Conservation (phyloP, 2,329 filamentous ascomycete genomes). For the Cadophora malorum region DNA sequence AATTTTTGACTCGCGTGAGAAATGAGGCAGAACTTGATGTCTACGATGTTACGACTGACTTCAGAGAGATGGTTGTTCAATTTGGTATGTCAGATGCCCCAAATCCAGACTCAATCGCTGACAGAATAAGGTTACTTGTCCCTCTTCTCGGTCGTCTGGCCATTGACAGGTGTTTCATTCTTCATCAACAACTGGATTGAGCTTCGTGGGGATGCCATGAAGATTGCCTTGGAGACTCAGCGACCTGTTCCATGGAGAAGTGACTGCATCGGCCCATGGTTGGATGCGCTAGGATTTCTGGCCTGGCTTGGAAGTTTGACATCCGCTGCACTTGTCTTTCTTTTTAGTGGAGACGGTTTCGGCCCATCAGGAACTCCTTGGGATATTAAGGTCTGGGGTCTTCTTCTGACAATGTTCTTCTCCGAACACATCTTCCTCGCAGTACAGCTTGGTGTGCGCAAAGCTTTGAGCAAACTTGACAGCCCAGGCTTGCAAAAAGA, state of each 20-base stretch:
- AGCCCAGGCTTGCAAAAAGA: slow-evolving; percentile 87
- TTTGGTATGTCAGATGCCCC: slow-evolving; percentile 56
- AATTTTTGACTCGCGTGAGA: slow-evolving; percentile 81
- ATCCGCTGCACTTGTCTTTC: slow-evolving; percentile 84
- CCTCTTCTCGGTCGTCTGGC: slow-evolving; percentile 94
- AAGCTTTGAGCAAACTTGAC: slow-evolving; percentile 80
- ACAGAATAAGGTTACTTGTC: slow-evolving; percentile 76
- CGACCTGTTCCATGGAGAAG: slow-evolving; percentile 88
- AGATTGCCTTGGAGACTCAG: slow-evolving; percentile 89
- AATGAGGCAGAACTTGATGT: slow-evolving; percentile 80
- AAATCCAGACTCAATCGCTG: slow-evolving; percentile 20
- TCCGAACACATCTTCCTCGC: slow-evolving; percentile 91
- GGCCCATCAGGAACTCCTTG: slow-evolving; percentile 71
- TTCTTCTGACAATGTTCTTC: slow-evolving; percentile 82
- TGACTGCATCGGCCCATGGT: slow-evolving; percentile 93
- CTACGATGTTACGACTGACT: slow-evolving; percentile 90
- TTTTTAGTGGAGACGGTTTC: slow-evolving; percentile 76
- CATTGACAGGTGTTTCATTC: slow-evolving; percentile 87
- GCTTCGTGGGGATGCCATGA: slow-evolving; percentile 89
- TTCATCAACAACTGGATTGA: slow-evolving; percentile 97
- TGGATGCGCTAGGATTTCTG: slow-evolving; percentile 85
- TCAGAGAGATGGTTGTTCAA: slow-evolving; percentile 92
- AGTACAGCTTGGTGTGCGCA: slow-evolving; percentile 73
- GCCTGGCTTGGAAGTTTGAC: slow-evolving; percentile 93
- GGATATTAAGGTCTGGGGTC: slow-evolving; percentile 77